Percentiles rank a stretch among this genome's conserved stretches.
phyloP scores from a whole-genome alignment of 345 rosid genomes.

The Lumnitzera racemosa region DNA sequence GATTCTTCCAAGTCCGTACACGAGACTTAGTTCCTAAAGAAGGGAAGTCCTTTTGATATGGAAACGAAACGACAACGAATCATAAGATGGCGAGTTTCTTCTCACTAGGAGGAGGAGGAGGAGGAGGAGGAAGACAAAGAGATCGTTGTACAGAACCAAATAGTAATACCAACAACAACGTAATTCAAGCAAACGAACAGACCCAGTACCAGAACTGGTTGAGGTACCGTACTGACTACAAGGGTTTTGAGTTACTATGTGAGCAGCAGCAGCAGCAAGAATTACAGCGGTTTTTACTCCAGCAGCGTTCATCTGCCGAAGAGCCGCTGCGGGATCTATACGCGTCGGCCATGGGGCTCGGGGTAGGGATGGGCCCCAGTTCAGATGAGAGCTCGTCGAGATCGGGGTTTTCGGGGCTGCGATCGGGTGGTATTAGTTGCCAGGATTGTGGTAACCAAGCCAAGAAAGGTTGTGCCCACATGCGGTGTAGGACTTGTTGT shows the following conservation, averaged over 20 bases:
- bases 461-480: slow-evolving; percentile 67
- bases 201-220: slow-evolving; percentile 28
- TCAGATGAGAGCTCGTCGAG: slow-evolving; percentile 38
- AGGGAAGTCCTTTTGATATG: too few species aligned
- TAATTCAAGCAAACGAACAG: too few species aligned
- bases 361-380: slow-evolving; percentile 37
- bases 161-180: too few species aligned
- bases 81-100: too few species aligned
- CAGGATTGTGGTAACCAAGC: slow-evolving; percentile 91
- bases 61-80: too few species aligned
- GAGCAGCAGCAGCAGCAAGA: slow-evolving; percentile 20
- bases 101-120: too few species aligned
- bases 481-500: slow-evolving; percentile 82
- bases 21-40: too few species aligned
- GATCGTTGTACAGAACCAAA: too few species aligned
- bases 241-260: slow-evolving; percentile 49
- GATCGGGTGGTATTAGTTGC: slow-evolving; percentile 41
- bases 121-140: too few species aligned
- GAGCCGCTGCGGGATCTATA: slow-evolving; percentile 58
- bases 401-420: slow-evolving; percentile 42
- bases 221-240: slow-evolving; percentile 48
- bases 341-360: slow-evolving; percentile 34
- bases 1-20: too few species aligned
- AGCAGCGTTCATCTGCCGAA: slow-evolving; percentile 19
- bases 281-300: slow-evolving; percentile 32